Conservation (phyloP, 192 early-diverging fungal genomes). For the Kappamyces sp. region DNA sequence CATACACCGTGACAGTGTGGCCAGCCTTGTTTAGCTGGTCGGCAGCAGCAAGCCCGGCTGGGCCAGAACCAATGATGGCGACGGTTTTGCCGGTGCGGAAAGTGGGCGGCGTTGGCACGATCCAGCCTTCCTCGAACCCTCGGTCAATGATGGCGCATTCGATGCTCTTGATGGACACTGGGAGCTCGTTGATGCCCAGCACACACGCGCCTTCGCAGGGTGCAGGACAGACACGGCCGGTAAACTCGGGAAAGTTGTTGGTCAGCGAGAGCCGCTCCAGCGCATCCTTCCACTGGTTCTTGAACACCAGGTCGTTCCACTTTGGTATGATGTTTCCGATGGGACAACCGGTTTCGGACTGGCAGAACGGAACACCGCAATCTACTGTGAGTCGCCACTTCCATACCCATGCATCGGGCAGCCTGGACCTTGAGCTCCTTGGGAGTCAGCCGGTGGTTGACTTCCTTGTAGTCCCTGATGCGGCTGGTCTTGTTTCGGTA, state of each 20-base stretch:
- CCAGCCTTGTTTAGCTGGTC: slow-evolving; percentile 98
- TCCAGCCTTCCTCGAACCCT: slow-evolving; percentile 96
- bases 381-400: slow-evolving; percentile 9
- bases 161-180: slow-evolving; percentile 95
- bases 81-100: slow-evolving; percentile 75
- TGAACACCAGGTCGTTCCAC: slow-evolving; percentile 97
- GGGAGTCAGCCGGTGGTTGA: slow-evolving; percentile 78
- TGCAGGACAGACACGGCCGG: slow-evolving; percentile 96
- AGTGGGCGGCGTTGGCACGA: slow-evolving; percentile 75
- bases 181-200: slow-evolving; percentile 87
- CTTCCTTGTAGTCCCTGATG: slow-evolving; percentile 87
- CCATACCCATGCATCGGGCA: slow-evolving; percentile 85
- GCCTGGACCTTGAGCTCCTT: slow-evolving; percentile 85
- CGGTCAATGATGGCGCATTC: slow-evolving; percentile 97
- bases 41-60: slow-evolving; percentile 89
- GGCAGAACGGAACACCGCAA: slow-evolving; percentile 97
- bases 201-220: slow-evolving; percentile 97
- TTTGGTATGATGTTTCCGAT: slow-evolving; percentile 99
- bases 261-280: slow-evolving; percentile 89
- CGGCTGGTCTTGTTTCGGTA: slow-evolving; percentile 83
- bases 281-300: slow-evolving; percentile 93
- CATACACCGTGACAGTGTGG: slow-evolving; percentile 91
- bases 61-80: slow-evolving; percentile 92
- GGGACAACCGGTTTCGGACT: slow-evolving; percentile 94
- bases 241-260: slow-evolving; percentile 99